Evolutionary conservation across 2,329 filamentous ascomycete species (phyloP).

Genomic region (Cytospora schulzeri): DNA sequence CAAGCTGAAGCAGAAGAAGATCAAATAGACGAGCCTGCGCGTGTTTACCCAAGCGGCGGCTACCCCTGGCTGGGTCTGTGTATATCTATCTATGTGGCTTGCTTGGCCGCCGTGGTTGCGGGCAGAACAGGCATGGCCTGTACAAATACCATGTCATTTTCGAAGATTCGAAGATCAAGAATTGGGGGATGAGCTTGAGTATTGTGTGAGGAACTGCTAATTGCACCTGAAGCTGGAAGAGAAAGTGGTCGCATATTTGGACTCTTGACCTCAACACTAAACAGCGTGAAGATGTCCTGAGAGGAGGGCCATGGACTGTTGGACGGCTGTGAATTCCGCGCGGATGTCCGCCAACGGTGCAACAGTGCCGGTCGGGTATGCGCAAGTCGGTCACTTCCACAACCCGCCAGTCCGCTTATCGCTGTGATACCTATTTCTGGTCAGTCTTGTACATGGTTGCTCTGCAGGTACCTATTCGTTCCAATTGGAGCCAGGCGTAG

Average conservation of each 20-base stretch:
- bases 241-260: background rate
- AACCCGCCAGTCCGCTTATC: background rate
- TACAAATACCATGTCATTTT: constrained; percentile 9
- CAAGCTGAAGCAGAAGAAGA: constrained; percentile 97
- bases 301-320: background rate
- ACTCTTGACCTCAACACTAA: background rate
- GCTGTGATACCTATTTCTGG: background rate
- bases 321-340: background rate
- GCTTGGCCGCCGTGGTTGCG: background rate
- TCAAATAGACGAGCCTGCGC: constrained; percentile 62
- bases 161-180: background rate
- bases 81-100: constrained; percentile 23
- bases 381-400: background rate
- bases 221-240: background rate
- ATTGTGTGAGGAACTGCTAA: background rate
- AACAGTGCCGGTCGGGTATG: background rate
- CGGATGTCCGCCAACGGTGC: constrained; percentile 10
- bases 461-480: background rate
- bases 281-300: background rate
- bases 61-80: constrained; percentile 23
- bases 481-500: background rate
- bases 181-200: background rate
- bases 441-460: background rate
- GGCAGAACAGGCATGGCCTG: background rate
- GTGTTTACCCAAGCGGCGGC: background rate